Evolutionary conservation across 164 flowering plant genomes (phyloP).

Genomic region (Saururus chinensis): DNA sequence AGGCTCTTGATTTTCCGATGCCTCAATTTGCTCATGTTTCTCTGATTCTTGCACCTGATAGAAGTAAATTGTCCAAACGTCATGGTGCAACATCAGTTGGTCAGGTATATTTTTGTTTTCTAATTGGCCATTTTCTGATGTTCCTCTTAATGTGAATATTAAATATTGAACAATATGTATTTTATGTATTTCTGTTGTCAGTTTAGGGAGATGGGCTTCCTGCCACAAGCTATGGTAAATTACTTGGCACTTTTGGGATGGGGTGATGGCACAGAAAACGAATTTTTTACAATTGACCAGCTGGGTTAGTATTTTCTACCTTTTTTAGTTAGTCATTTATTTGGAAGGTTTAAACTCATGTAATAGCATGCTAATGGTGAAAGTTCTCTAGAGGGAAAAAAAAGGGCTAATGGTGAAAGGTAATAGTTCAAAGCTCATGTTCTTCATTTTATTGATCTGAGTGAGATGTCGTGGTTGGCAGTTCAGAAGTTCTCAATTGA

Average conservation of each 20-base stretch:
- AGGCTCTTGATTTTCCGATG: constrained; percentile 93
- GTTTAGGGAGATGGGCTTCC: constrained; percentile 94
- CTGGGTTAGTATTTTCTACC: constrained; percentile 53
- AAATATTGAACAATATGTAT: not conserved
- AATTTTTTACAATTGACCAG: constrained; percentile 74
- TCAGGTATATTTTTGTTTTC: constrained; percentile 41
- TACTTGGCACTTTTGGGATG: constrained; percentile 94
- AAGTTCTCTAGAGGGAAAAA: too few species aligned
- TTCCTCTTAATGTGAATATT: not conserved
- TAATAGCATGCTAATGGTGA: too few species aligned
- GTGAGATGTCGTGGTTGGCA: constrained; percentile 20
- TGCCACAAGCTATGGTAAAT: constrained; percentile 92
- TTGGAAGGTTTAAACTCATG: too few species aligned
- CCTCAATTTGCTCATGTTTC: constrained; percentile 96
- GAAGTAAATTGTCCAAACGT: constrained; percentile 90
- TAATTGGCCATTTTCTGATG: not conserved
- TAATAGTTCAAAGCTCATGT: not conserved
- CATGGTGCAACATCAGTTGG: constrained; percentile 99
- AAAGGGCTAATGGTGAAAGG: not conserved
- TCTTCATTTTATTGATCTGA: not conserved
- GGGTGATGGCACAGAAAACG: constrained; percentile 97
- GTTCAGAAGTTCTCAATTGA: constrained; percentile 79
- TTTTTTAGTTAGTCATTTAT: not conserved
- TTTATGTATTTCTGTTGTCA: constrained; percentile 13
- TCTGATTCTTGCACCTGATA: constrained; percentile 92